A percentile compares a stretch with the other conserved stretches of the same genome.
Evolutionary conservation across 495 filamentous ascomycete genomes (phyloP).

Genomic region (Podospora anserina): DNA sequence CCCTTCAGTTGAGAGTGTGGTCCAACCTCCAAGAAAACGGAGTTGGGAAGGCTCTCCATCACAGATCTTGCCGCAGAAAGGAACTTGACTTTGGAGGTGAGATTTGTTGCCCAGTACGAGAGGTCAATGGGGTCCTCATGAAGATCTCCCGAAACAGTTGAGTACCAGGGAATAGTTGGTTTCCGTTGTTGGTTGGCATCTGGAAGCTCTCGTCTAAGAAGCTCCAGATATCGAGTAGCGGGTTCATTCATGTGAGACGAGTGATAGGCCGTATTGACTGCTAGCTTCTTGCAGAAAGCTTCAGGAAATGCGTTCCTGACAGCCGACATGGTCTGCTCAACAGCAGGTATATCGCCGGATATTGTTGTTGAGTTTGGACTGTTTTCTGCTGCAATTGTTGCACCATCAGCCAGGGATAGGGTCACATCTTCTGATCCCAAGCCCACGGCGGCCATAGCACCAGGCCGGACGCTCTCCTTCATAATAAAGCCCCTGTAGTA

Average conservation of each 20-base stretch:
- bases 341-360: constrained; percentile 36
- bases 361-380: constrained; percentile 45
- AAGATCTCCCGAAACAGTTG: too few relatives aligned
- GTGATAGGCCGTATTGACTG: constrained; percentile 45
- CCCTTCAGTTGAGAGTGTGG: constrained; percentile 55
- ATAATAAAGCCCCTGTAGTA: constrained; percentile 37
- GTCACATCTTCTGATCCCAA: constrained; percentile 29
- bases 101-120: too few relatives aligned
- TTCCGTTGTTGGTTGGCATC: too few relatives aligned
- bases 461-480: constrained; percentile 24
- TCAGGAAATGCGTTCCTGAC: constrained; percentile 25
- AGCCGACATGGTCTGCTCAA: constrained; percentile 33
- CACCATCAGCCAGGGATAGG: constrained; percentile 22
- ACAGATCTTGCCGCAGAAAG: too few relatives aligned
- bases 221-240: constrained; percentile 34
- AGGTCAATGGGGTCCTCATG: too few relatives aligned
- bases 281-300: constrained; percentile 44
- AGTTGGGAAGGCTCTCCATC: neutral
- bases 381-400: constrained; percentile 47
- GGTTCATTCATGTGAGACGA: constrained; percentile 38
- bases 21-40: constrained; percentile 51
- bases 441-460: constrained; percentile 46
- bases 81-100: too few relatives aligned
- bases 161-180: too few relatives aligned
- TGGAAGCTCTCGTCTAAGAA: too few relatives aligned